phyloP scores from a whole-genome alignment of 202 grass and related monocot species.

The Elaeis oleifera region DNA sequence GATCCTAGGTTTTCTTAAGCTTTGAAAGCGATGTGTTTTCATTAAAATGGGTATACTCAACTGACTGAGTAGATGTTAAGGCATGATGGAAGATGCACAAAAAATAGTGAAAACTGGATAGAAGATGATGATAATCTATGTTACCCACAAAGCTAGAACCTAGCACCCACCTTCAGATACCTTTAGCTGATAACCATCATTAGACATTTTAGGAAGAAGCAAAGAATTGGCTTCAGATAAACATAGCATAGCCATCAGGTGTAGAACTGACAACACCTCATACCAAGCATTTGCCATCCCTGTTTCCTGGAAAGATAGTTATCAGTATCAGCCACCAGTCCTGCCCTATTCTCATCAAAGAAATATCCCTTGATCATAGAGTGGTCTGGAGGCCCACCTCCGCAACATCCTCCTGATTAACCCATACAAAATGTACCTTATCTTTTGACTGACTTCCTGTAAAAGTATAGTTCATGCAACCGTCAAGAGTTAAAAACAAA shows the following conservation, averaged over 20 bases:
- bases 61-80: neutral
- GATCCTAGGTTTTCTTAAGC: too few relatives aligned
- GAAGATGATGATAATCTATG: neutral
- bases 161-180: slow-evolving; percentile 51
- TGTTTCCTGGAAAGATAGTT: slow-evolving; percentile 31
- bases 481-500: slow-evolving; percentile 15
- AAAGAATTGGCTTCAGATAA: slow-evolving; percentile 51
- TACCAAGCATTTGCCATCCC: slow-evolving; percentile 53
- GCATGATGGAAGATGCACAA: too few relatives aligned
- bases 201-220: slow-evolving; percentile 56
- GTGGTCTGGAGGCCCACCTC: slow-evolving; percentile 29
- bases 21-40: too few relatives aligned
- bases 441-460: slow-evolving; percentile 37
- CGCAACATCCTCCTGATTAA: slow-evolving; percentile 59
- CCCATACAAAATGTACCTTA: slow-evolving; percentile 49
- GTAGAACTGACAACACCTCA: slow-evolving; percentile 53
- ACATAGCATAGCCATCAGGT: slow-evolving; percentile 55
- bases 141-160: neutral
- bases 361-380: neutral
- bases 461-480: slow-evolving; percentile 14
- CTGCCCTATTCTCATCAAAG: neutral
- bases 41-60: too few relatives aligned
- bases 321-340: neutral
- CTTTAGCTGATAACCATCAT: slow-evolving; percentile 39
- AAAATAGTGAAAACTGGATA: neutral